phyloP scores from a whole-genome alignment of 2,329 filamentous ascomycete genomes.

The Colletotrichum lentis region DNA sequence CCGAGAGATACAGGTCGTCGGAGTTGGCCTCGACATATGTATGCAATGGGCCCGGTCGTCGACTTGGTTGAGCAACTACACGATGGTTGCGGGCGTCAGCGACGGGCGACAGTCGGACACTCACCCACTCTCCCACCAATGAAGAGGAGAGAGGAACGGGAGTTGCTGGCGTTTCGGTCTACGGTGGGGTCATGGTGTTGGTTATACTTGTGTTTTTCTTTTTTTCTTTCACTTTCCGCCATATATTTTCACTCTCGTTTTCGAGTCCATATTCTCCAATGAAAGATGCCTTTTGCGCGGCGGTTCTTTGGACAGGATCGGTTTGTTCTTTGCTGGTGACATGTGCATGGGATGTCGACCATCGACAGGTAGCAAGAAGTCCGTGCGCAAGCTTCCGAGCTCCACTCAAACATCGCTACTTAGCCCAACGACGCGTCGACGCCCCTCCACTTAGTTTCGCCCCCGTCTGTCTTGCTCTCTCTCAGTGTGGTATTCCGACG shows the following conservation, averaged over 20 bases:
- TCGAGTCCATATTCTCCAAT: neutral
- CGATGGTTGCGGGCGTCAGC: neutral
- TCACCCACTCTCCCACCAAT: neutral
- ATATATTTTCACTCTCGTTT: neutral
- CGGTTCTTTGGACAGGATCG: neutral
- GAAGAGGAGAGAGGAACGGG: neutral
- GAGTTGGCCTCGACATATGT: neutral
- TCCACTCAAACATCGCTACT: neutral
- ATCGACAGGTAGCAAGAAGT: neutral
- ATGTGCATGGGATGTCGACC: neutral
- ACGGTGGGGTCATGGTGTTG: neutral
- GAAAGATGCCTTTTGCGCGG: neutral
- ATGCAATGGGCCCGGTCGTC: neutral
- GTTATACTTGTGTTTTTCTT: neutral
- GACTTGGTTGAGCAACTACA: neutral
- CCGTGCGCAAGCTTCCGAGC: slow-evolving; percentile 27
- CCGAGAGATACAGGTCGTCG: neutral
- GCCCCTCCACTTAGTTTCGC: slow-evolving; percentile 19
- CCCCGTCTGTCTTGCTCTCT: neutral
- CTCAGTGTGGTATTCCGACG: neutral
- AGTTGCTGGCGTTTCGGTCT: slow-evolving; percentile 4
- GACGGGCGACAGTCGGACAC: too few relatives aligned
- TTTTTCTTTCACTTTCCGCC: too few relatives aligned
- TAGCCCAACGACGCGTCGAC: slow-evolving; percentile 1
- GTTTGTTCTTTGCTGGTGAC: neutral